Percentiles rank a stretch among this genome's conserved stretches.
Evolutionary conservation across 2,329 filamentous ascomycete genomes (phyloP).

Genomic region (Hysterium pulicare): DNA sequence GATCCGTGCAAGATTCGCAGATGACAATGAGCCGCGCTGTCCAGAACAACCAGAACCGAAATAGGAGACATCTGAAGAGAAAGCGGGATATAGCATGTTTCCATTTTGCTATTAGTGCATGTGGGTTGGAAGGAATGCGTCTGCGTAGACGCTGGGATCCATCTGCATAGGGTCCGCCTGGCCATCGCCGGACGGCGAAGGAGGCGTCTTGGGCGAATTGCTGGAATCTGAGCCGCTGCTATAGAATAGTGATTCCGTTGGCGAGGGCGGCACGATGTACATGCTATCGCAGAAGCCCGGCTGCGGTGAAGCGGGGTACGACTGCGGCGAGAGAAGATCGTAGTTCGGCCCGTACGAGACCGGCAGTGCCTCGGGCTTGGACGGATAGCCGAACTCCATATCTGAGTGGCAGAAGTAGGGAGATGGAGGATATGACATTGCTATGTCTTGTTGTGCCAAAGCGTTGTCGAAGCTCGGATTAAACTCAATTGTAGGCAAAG

Average conservation of each 20-base stretch:
- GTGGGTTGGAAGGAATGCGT: too few species aligned
- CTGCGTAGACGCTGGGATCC: neutral
- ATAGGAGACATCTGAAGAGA: too few species aligned
- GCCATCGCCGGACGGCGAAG: neutral
- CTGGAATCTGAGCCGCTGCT: conserved; percentile 2
- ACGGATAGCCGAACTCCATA: conserved; percentile 14
- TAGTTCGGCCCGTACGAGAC: conserved; percentile 5
- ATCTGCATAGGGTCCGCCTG: conserved; percentile 1
- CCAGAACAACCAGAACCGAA: too few species aligned
- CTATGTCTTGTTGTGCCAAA: conserved; percentile 6
- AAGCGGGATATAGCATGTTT: too few species aligned
- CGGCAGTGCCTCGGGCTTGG: conserved; percentile 8
- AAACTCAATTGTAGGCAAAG: conserved; percentile 15
- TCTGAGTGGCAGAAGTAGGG: conserved; percentile 22
- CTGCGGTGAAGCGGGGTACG: conserved; percentile 11
- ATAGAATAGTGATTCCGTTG: conserved; percentile 21
- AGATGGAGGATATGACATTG: conserved; percentile 9
- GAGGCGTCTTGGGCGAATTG: conserved; percentile 4
- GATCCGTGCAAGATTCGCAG: too few species aligned
- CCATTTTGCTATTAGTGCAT: too few species aligned
- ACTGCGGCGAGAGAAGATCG: conserved; percentile 6
- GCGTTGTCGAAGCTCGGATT: conserved; percentile 9
- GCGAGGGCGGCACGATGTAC: conserved; percentile 18
- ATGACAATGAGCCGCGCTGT: too few species aligned
- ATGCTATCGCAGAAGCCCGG: conserved; percentile 8